Evolutionary conservation across 2,329 filamentous ascomycete genomes (phyloP).

Genomic region (Sarocladium oryzae): DNA sequence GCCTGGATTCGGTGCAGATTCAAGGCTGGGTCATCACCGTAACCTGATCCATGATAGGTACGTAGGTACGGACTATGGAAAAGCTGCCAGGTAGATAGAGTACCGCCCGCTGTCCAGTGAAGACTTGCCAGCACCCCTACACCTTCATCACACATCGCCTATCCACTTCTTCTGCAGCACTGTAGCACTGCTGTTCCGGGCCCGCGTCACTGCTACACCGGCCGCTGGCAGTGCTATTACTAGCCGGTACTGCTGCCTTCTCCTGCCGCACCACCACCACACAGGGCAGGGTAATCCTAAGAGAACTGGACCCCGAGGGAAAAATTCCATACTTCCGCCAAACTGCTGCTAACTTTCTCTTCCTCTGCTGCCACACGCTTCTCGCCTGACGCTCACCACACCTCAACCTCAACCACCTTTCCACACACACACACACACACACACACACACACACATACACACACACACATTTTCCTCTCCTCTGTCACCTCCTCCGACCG

Average conservation of each 20-base stretch:
- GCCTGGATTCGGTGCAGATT: not conserved
- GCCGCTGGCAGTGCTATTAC: not conserved
- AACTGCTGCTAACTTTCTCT: not conserved
- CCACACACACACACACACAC: not conserved
- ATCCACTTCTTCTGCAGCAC: too few species aligned
- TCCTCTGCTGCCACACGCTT: conserved; percentile 6
- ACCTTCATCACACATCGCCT: too few species aligned
- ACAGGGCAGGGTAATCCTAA: conserved; percentile 7
- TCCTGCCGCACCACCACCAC: not conserved
- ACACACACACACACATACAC: not conserved
- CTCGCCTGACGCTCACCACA: conserved; percentile 8
- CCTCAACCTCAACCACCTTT: conserved; percentile 9
- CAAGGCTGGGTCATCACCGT: not conserved
- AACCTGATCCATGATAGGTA: not conserved
- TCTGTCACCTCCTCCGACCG: conserved; percentile 5
- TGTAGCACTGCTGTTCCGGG: too few species aligned
- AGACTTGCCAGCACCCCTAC: too few species aligned
- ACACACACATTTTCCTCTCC: conserved; percentile 4
- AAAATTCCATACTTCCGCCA: conserved; percentile 8
- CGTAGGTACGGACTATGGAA: not conserved
- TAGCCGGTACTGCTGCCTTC: not conserved
- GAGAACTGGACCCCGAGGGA: conserved; percentile 9
- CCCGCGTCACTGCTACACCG: too few species aligned
- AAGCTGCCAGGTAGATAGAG: too few species aligned
- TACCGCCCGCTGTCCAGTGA: too few species aligned